Base-by-base conservation (phyloP, 805 yeast genomes). In the Spathaspora arborariae region DNA sequence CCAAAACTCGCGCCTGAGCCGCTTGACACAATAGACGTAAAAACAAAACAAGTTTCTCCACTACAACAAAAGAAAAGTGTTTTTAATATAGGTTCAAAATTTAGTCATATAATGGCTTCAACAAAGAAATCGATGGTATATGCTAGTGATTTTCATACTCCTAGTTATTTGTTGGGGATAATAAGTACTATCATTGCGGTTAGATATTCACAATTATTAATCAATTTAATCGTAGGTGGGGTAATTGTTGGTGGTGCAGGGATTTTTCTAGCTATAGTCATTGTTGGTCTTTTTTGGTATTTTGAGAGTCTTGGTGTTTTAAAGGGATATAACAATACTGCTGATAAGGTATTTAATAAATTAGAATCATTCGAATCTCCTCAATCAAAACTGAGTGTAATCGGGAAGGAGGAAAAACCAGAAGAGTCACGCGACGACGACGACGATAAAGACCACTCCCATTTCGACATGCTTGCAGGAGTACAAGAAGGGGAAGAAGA, bases 101-200 rank as follows among this genome's bases (percentile, higher is more conserved):
- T 9, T 22, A 6, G 26, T 9, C 26, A 7, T 9, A 30, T 26
- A 5, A 39, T 40, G 36, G 15, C 44, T 3, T 30, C 26, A 6
- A 24, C 24, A 6, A 26, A 39, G 20, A 18, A 16, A 11, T 8
- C 38, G 5, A 15, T 38, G n/a, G 21, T 15, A 27, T 19, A n/a
- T 9, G 8, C 30, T 5, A n/a, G 22, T 11, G 18, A 15, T 4
- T 40, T 39, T n/a, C 47, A 45, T 35, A 16, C 20, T 1, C 47
- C 47, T 10, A 39, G 45, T 16, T 45, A 20, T 22, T 2, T 45
- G 15, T 11, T 13, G 9, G 47, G 47, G 21, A n/a, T 33, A 2
- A 9, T 34, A 8, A 19, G 26, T 4, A 20, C 40, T 2, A 16
- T 16, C 3, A 16, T 45, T 16, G 22, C 22, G 5, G 13, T 35